Conservation (phyloP, 2,329 filamentous ascomycete genomes). For the Diaporthe amygdali region DNA sequence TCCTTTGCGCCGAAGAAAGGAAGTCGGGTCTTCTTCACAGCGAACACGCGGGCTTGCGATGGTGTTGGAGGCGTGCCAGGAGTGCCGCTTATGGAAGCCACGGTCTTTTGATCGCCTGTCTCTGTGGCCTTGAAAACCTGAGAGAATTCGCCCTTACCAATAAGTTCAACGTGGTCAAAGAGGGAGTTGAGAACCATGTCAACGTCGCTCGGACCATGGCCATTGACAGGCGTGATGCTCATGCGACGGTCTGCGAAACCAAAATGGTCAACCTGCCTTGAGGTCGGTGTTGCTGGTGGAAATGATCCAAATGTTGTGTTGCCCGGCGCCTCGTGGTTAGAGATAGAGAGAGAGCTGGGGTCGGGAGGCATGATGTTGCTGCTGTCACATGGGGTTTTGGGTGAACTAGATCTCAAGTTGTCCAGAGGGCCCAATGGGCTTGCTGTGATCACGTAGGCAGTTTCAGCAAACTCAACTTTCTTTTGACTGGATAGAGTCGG, state of each 20-base stretch:
- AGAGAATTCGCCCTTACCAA: constrained; percentile 92
- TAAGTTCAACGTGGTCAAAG: constrained; percentile 80
- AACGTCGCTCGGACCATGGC: constrained; percentile 72
- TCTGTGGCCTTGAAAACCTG: constrained; percentile 81
- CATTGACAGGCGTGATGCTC: constrained; percentile 73
- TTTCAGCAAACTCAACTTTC: constrained; percentile 55
- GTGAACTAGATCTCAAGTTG: constrained; percentile 58
- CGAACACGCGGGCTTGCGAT: constrained; percentile 71
- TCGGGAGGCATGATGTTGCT: constrained; percentile 71
- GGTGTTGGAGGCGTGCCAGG: constrained; percentile 60
- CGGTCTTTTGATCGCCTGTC: constrained; percentile 31
- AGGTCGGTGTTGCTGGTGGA: constrained; percentile 83
- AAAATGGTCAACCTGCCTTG: constrained; percentile 60
- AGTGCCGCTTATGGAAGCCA: constrained; percentile 49
- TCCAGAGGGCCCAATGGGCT: constrained; percentile 64
- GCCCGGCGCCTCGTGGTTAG: constrained; percentile 46
- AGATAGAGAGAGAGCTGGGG: constrained; percentile 83
- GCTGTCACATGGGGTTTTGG: constrained; percentile 78
- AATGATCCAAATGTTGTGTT: constrained; percentile 37
- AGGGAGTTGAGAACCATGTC: constrained; percentile 76
- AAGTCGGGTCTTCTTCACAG: constrained; percentile 91
- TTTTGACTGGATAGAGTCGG: constrained; percentile 38
- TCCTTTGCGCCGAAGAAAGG: constrained; percentile 80
- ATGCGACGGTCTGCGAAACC: constrained; percentile 60
- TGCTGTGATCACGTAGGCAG: constrained; percentile 56